Evolutionary conservation across 2,329 filamentous ascomycete genomes (phyloP).

Genomic region (Alternaria arborescens): DNA sequence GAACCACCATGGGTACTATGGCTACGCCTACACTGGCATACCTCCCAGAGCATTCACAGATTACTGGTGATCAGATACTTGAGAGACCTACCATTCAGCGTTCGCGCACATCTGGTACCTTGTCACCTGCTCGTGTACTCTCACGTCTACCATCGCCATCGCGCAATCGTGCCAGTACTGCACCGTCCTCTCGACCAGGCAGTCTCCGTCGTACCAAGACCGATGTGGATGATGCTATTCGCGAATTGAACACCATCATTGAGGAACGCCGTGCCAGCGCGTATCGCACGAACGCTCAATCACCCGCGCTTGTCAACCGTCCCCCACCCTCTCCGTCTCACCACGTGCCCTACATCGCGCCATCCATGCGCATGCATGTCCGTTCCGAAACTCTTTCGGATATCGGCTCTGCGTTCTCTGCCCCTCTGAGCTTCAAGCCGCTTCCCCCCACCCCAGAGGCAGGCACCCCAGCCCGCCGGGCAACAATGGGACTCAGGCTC

Average conservation of each 20-base stretch:
- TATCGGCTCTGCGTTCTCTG: slow-evolving; percentile 58
- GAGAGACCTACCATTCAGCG: slow-evolving; percentile 36
- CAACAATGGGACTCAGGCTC: slow-evolving; percentile 37
- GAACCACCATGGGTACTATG: slow-evolving; percentile 33
- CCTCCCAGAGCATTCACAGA: slow-evolving; percentile 36
- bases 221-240: slow-evolving; percentile 57
- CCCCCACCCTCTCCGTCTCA: slow-evolving; percentile 47
- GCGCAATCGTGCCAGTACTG: slow-evolving; percentile 48
- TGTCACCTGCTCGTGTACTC: slow-evolving; percentile 35
- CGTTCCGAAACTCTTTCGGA: slow-evolving; percentile 58
- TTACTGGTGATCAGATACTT: slow-evolving; percentile 26
- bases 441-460: slow-evolving; percentile 31
- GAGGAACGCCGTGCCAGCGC: slow-evolving; percentile 56
- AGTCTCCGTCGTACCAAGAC: slow-evolving; percentile 49
- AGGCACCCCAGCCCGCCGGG: slow-evolving; percentile 15
- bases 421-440: slow-evolving; percentile 45
- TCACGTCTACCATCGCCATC: slow-evolving; percentile 47
- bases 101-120: slow-evolving; percentile 37
- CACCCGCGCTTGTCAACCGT: slow-evolving; percentile 37
- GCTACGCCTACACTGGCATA: slow-evolving; percentile 37
- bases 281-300: slow-evolving; percentile 41
- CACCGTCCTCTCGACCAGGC: slow-evolving; percentile 43
- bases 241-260: slow-evolving; percentile 60
- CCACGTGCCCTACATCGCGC: slow-evolving; percentile 59
- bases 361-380: slow-evolving; percentile 55